Percentiles rank a stretch among this genome's conserved stretches.
Conservation (phyloP, 2,329 filamentous ascomycete species). For the Grosmannia serpens region DNA sequence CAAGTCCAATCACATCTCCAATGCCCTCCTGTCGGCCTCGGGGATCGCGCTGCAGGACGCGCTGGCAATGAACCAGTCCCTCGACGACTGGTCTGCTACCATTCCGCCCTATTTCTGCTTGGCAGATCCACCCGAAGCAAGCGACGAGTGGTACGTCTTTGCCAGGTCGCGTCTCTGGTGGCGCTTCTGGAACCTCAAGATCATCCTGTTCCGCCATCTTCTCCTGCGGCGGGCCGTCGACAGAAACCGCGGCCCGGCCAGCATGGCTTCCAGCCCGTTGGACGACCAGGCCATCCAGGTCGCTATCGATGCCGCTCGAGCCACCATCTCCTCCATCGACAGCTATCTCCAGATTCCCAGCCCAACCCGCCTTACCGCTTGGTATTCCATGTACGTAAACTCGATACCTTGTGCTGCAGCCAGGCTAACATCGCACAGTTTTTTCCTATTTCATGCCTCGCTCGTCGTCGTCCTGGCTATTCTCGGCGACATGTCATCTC, state of each 20-base stretch:
- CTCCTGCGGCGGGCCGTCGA: constrained; percentile 1
- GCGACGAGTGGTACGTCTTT: constrained; percentile 2
- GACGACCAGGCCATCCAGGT: not conserved
- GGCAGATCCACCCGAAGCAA: not conserved
- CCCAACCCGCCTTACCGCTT: not conserved
- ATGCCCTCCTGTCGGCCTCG: constrained; percentile 1
- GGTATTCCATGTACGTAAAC: constrained; percentile 3
- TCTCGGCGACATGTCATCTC: not conserved
- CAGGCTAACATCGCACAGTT: not conserved
- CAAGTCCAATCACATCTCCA: constrained; percentile 2
- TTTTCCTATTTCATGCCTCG: constrained; percentile 5
- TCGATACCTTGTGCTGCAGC: too few species aligned
- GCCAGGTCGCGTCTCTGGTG: not conserved
- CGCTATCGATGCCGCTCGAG: not conserved
- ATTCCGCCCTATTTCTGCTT: not conserved
- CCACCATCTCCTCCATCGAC: not conserved
- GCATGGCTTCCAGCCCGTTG: not conserved
- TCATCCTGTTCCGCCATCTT: constrained; percentile 5
- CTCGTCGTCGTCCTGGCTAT: constrained; percentile 3
- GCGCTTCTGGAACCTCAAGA: constrained; percentile 7
- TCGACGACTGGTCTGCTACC: not conserved
- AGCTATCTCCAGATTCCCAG: not conserved
- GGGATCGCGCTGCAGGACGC: not conserved
- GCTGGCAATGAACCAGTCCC: constrained; percentile 1
- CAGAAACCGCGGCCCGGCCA: not conserved